Base-by-base conservation (phyloP, 78 protist genomes). In the Capsaspora owczarzaki region DNA sequence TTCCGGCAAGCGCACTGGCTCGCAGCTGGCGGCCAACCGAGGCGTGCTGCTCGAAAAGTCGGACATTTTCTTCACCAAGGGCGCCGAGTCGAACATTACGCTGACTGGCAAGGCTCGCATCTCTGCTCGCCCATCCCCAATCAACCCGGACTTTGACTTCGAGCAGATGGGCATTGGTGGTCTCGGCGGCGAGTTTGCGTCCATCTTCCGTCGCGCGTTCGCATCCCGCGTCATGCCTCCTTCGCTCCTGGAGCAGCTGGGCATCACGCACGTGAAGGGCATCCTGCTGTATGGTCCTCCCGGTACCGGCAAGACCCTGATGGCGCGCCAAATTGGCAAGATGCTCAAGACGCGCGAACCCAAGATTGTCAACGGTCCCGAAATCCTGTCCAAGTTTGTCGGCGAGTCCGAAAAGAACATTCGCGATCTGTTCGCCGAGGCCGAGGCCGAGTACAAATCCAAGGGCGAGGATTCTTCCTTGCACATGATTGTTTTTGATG, bases 271-370 rank as follows among this genome's bases (percentile, higher is more conserved):
- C 92, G 99, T 96, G 37, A 96, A 91, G 80, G 93, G 97, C 41
- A 91, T 96, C 60, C 66, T 96, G 60, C 87, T 97, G 38, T 84
- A 91, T 76, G 99, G 99, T n/a, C 99, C 99, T 71, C 99, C 99
- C 29, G 99, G 99, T 38, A 93, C 97, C 20, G 99, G 99, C 27
- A 97, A 97, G 90, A 97, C 99, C 37, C 80, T 97, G 79, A 97
- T 97, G 85, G 99, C 99, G 20, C 83, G 99, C 29, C 95, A 95
- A 88, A 97, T 97, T 49, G 98, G 98, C 1, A 94, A 97, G 85
- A 96, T 96, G 98, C 91, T 97, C 61, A 94, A 95, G 80, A 94
- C 96, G 42, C 66, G 72, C 37, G 96, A 91, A 77, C 98, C 98
- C 51, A 97, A 95, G 66, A 82, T 95, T 46, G 94, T 95, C 37